phyloP scores from a whole-genome alignment of 176 grass and related monocot species.

The Ananas comosus region DNA sequence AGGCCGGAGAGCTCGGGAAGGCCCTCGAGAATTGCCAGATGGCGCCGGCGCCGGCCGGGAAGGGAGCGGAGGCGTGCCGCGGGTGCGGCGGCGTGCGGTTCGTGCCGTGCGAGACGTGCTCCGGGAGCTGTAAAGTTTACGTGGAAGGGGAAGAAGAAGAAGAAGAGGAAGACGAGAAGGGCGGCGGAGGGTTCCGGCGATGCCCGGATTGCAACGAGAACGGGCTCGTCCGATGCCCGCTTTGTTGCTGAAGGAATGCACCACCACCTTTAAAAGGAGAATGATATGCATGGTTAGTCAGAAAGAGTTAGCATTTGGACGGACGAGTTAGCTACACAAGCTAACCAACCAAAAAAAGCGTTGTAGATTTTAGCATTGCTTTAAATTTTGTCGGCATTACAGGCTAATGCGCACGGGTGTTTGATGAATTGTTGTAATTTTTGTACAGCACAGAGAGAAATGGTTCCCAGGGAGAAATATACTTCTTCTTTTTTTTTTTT shows the following conservation, averaged over 20 bases:
- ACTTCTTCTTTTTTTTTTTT: not conserved
- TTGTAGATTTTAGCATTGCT: constrained; percentile 10
- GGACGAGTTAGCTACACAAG: too few relatives aligned
- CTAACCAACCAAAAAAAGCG: too few relatives aligned
- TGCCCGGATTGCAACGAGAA: constrained; percentile 95
- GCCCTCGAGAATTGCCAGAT: constrained; percentile 49
- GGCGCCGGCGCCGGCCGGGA: constrained; percentile 14
- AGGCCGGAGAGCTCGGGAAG: constrained; percentile 45
- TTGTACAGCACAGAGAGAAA: constrained; percentile 38
- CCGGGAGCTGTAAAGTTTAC: constrained; percentile 97
- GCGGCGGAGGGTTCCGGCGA: constrained; percentile 45
- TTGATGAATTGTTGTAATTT: constrained; percentile 5
- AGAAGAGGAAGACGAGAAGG: constrained; percentile 16
- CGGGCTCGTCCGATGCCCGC: constrained; percentile 64
- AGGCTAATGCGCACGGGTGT: too few relatives aligned
- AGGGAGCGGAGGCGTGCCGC: not conserved
- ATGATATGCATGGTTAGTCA: too few relatives aligned
- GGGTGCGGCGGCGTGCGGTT: constrained; percentile 76
- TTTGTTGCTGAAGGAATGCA: constrained; percentile 37
- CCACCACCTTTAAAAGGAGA: too few relatives aligned
- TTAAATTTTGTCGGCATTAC: not conserved
- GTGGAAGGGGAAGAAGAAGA: constrained; percentile 24
- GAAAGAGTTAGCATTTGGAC: too few relatives aligned
- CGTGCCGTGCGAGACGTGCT: constrained; percentile 86
- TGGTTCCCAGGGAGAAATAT: not conserved